Percentiles rank a stretch among this genome's conserved stretches.
Conservation (phyloP, 306 rosid species). For the Vachellia collinsii region DNA sequence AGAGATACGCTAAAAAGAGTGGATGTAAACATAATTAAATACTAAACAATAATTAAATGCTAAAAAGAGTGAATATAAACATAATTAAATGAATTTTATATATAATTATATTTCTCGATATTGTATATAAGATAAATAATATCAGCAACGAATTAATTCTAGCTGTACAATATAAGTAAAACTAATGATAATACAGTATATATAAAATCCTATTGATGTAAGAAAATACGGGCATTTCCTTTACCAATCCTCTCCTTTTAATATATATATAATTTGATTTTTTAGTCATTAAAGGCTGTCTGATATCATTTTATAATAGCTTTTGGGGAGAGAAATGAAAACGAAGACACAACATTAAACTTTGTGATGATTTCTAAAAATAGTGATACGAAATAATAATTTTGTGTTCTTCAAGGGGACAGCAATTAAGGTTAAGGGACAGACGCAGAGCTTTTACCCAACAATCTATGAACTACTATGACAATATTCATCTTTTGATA, state of each 20-base stretch:
- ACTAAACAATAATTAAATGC: too few species aligned
- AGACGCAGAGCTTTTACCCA: not conserved
- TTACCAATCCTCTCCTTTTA: not conserved
- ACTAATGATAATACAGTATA: not conserved
- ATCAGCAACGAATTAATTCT: not conserved
- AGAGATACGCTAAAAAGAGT: too few species aligned
- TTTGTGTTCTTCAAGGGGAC: not conserved
- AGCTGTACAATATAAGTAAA: not conserved
- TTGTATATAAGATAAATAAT: too few species aligned
- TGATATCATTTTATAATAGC: not conserved
- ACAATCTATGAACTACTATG: not conserved
- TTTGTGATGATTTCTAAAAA: not conserved
- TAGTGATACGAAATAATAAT: not conserved
- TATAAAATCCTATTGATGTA: not conserved
- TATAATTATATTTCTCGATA: too few species aligned
- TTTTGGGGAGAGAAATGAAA: not conserved
- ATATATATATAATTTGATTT: not conserved
- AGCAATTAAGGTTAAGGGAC: not conserved
- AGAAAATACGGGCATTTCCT: not conserved
- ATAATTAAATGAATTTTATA: too few species aligned
- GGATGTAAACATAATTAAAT: too few species aligned
- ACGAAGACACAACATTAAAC: not conserved
- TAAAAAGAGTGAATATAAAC: too few species aligned
- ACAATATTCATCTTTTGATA: not conserved
- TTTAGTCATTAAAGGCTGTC: not conserved